Conservation (phyloP, 2,329 filamentous ascomycete species). For the Zalaria sp. region DNA sequence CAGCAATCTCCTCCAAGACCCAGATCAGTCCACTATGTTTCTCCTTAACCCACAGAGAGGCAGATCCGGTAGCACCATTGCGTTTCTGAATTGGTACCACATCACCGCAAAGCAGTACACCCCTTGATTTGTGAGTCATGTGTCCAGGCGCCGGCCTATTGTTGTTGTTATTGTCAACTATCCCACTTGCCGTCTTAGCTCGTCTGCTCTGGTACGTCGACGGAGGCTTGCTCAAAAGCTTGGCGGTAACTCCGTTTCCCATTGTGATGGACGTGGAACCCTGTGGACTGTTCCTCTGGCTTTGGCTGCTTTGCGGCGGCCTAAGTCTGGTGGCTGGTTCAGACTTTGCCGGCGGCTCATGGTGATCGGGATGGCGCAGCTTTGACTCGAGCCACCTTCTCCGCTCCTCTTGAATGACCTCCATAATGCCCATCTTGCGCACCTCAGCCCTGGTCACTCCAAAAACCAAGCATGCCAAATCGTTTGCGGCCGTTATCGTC, state of each 20-base stretch:
- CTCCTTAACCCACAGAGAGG: slow-evolving; percentile 97
- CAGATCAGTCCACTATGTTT: slow-evolving; percentile 88
- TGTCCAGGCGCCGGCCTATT: slow-evolving; percentile 44
- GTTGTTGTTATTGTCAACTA: slow-evolving; percentile 28
- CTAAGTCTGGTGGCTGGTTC: slow-evolving; percentile 15
- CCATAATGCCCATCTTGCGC: slow-evolving; percentile 83
- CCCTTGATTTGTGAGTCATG: slow-evolving; percentile 61
- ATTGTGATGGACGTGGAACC: slow-evolving; percentile 34
- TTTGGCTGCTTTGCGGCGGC: slow-evolving; percentile 13
- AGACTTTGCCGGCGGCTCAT: neutral
- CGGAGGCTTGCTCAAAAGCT: slow-evolving; percentile 70
- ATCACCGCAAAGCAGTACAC: slow-evolving; percentile 86
- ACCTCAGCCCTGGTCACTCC: slow-evolving; percentile 97
- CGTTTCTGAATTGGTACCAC: slow-evolving; percentile 97
- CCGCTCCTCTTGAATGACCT: slow-evolving; percentile 83
- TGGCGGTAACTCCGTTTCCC: slow-evolving; percentile 75
- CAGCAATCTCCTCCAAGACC: slow-evolving; percentile 95
- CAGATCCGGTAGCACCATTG: slow-evolving; percentile 80
- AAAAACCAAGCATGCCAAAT: slow-evolving; percentile 92
- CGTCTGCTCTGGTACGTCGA: slow-evolving; percentile 41
- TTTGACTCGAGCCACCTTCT: slow-evolving; percentile 82
- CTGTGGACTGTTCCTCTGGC: slow-evolving; percentile 14
- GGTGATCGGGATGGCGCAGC: slow-evolving; percentile 46
- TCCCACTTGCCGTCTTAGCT: slow-evolving; percentile 51
- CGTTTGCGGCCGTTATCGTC: slow-evolving; percentile 93